Percentiles rank a stretch among this genome's conserved stretches.
These are phyloP conservation scores for Camelina sativa DNA, from an alignment of 345 rosid species.

Conservation along the genomic window DNA sequence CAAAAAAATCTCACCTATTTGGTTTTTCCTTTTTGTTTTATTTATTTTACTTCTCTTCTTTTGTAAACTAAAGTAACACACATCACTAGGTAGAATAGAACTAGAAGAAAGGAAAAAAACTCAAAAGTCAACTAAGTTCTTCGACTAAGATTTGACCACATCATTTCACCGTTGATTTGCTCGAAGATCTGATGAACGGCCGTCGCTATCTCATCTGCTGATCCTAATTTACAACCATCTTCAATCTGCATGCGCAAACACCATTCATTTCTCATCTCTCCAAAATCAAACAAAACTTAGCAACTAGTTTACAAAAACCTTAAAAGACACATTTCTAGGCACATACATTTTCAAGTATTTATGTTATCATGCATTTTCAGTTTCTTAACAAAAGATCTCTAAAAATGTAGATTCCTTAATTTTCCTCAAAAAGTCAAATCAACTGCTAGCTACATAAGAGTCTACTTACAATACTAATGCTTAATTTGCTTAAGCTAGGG, in stretches of 20 bases:
- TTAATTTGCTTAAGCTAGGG: background rate
- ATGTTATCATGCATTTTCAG: slow-evolving; percentile 7
- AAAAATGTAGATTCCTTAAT: background rate
- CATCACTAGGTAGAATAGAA: background rate
- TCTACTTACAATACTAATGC: background rate
- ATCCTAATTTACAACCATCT: slow-evolving; percentile 63
- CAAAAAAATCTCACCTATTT: background rate
- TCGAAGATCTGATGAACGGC: slow-evolving; percentile 65
- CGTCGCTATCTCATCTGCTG: slow-evolving; percentile 65
- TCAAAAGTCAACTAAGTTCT: slow-evolving; percentile 30
- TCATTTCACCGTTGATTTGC: slow-evolving; percentile 52
- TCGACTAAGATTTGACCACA: slow-evolving; percentile 33
- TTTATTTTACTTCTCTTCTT: background rate
- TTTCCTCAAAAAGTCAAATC: background rate
- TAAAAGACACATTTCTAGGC: background rate
- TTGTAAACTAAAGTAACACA: slow-evolving; percentile 37
- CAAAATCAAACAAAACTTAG: background rate
- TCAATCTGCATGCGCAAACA: slow-evolving; percentile 55
- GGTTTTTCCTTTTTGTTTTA: background rate
- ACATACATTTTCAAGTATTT: background rate
- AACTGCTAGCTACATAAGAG: background rate
- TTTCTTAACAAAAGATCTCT: background rate
- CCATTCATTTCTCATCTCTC: slow-evolving; percentile 22
- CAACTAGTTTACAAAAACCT: background rate
- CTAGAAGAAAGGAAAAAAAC: background rate